phyloP scores from a whole-genome alignment of 352 stramenopile genomes.

The Pythium brachiatum region DNA sequence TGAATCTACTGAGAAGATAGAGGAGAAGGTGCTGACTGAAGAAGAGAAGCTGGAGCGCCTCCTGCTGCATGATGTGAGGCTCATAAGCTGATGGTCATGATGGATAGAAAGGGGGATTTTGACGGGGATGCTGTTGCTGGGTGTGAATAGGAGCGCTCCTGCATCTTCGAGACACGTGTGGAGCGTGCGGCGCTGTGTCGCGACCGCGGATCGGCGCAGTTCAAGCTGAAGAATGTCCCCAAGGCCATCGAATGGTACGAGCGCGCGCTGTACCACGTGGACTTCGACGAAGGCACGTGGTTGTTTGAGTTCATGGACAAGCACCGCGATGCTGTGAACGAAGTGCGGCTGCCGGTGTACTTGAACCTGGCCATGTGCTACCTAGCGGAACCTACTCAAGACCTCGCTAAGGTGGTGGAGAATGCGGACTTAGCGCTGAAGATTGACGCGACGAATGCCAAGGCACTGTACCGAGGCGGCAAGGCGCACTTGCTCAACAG shows the following conservation, averaged over 20 bases:
- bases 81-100: too few species aligned
- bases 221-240: slow-evolving; percentile 47
- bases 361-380: slow-evolving; percentile 82
- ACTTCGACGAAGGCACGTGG: slow-evolving; percentile 86
- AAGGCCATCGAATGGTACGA: slow-evolving; percentile 69
- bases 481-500: slow-evolving; percentile 55
- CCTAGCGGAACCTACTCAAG: slow-evolving; percentile 33
- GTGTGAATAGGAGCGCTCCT: slow-evolving; percentile 62
- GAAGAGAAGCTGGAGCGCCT: slow-evolving; percentile 20
- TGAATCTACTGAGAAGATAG: background rate
- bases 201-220: slow-evolving; percentile 55
- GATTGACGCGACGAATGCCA: slow-evolving; percentile 78
- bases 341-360: slow-evolving; percentile 72
- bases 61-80: slow-evolving; percentile 22
- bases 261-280: slow-evolving; percentile 72
- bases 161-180: slow-evolving; percentile 81
- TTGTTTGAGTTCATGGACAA: slow-evolving; percentile 81
- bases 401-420: slow-evolving; percentile 54
- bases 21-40: slow-evolving; percentile 12
- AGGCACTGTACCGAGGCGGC: slow-evolving; percentile 80
- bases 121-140: too few species aligned
- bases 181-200: slow-evolving; percentile 62
- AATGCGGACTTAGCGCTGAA: slow-evolving; percentile 63
- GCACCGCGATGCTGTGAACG: slow-evolving; percentile 69
- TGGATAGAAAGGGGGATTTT: too few species aligned